Percentiles rank a stretch among this genome's conserved stretches.
phyloP scores from a whole-genome alignment of 208 protist genomes.

The Leptomonas pyrrhocoris region DNA sequence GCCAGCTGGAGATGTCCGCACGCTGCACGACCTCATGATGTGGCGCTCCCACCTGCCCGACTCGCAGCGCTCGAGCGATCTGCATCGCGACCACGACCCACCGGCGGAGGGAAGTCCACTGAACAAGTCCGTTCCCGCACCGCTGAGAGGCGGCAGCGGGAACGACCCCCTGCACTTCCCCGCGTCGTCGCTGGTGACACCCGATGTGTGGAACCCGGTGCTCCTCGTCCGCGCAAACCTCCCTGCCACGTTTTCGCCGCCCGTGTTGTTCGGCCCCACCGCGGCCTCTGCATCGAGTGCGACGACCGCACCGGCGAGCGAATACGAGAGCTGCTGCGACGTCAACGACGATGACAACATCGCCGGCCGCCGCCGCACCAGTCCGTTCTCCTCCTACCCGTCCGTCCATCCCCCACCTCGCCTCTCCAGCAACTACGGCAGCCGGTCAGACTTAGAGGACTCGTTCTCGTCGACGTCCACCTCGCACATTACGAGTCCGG shows the following conservation, averaged over 20 bases:
- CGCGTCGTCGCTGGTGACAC: neutral
- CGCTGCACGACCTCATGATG: conserved; percentile 10
- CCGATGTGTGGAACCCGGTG: neutral
- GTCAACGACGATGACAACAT: too few relatives aligned
- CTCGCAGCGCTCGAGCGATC: neutral
- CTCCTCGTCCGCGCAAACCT: neutral
- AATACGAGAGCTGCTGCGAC: neutral
- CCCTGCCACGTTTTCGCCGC: neutral
- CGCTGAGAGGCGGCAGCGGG: neutral
- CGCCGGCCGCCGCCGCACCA: neutral
- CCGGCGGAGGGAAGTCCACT: neutral
- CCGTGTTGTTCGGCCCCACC: neutral
- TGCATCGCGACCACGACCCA: neutral
- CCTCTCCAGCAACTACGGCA: conserved; percentile 3
- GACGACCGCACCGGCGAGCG: neutral
- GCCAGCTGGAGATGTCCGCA: conserved; percentile 8
- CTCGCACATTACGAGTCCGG: conserved; percentile 10
- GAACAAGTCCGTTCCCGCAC: neutral
- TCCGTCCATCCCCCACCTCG: too few relatives aligned
- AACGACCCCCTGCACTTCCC: neutral
- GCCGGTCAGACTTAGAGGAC: conserved; percentile 7
- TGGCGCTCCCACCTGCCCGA: conserved; percentile 25
- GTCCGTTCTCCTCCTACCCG: neutral
- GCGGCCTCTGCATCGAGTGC: neutral
- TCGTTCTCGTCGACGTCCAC: conserved; percentile 4